Evolutionary conservation across 2,329 filamentous ascomycete genomes (phyloP).

Genomic region (Clonostachys sp.): DNA sequence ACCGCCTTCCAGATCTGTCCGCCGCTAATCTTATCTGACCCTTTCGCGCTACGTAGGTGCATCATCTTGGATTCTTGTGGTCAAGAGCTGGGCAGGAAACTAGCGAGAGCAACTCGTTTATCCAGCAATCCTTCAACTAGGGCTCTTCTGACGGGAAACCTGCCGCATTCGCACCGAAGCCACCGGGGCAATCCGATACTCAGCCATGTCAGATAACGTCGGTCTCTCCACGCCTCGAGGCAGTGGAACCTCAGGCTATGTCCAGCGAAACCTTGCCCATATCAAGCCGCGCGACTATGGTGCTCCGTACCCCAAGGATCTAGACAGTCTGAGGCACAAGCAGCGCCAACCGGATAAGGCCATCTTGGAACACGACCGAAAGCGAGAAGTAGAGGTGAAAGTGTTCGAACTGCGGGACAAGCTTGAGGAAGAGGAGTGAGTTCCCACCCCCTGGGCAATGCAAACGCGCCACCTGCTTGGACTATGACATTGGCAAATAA

Average conservation of each 20-base stretch:
- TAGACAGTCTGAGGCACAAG: slow-evolving; percentile 65
- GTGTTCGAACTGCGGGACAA: slow-evolving; percentile 86
- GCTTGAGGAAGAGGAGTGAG: slow-evolving; percentile 84
- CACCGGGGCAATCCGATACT: background rate
- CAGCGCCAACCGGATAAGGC: slow-evolving; percentile 84
- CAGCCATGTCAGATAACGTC: slow-evolving; percentile 88
- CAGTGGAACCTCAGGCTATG: slow-evolving; percentile 94
- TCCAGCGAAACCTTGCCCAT: slow-evolving; percentile 91
- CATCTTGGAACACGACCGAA: slow-evolving; percentile 91
- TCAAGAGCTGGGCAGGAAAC: too few species aligned
- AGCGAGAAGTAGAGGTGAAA: slow-evolving; percentile 86
- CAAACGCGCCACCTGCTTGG: too few species aligned
- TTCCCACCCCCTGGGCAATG: background rate
- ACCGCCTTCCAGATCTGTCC: background rate
- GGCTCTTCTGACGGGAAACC: background rate
- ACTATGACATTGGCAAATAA: slow-evolving; percentile 4
- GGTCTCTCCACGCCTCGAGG: slow-evolving; percentile 91
- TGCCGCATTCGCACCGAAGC: background rate
- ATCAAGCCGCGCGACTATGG: slow-evolving; percentile 77
- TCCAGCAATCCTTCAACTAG: background rate
- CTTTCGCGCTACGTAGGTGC: too few species aligned
- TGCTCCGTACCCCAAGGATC: slow-evolving; percentile 69
- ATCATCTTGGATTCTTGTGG: too few species aligned
- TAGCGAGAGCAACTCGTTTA: too few species aligned
- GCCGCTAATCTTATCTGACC: too few species aligned